Base-by-base conservation (phyloP, 2,329 filamentous ascomycete species). In the Teratosphaeriaceae sp. region DNA sequence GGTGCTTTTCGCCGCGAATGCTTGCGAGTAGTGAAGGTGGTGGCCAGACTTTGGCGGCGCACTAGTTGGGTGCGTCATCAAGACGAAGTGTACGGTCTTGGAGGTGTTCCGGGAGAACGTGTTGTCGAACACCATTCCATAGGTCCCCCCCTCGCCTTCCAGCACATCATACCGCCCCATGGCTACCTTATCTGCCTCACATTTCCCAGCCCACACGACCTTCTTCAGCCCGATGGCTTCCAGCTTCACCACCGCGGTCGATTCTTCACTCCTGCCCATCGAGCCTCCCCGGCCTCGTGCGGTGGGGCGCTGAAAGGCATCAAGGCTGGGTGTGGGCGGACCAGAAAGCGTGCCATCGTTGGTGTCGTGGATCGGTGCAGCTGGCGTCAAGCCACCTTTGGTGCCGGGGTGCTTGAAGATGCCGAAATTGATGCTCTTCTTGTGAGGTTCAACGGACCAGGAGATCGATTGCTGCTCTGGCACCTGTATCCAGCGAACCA, bases 391-490 rank as follows among this genome's bases (percentile, higher is more conserved):
- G 49, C 78, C 73, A 52, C 73, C 73, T 47, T 79, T 79, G 45
- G 78, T 82, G 53, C 89, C 88, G 2, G 92, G 90, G 64, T 97
- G 92, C 65, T 96, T 97, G 68, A 98, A 94, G 59, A 98, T 85
- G 61, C 89, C 92, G 64, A 98, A 95, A 69, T 97, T 96, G 66
- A 98, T 84, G 46, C 90, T 96, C 70, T 96, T 97, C 72, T 94
- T 97, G 66, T 97, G 88, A 33, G 92, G 92, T 62, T 97, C 89
- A 29, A 98, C 80, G 60, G 88, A 96, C 92, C 92, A 98, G 13
- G 89, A 95, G 57, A 98, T 88, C 39, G 89, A 95, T 65, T 95
- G 84, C 42, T 85, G 85, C 51, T 88, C 82, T 43, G 88, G 82
- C 55, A 96, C 90, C 62, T 88, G 84, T 55, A 96, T 86, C 90